phyloP scores from a whole-genome alignment of 1,139 yeast species.

The Groenewaldozyma auringiensis region DNA sequence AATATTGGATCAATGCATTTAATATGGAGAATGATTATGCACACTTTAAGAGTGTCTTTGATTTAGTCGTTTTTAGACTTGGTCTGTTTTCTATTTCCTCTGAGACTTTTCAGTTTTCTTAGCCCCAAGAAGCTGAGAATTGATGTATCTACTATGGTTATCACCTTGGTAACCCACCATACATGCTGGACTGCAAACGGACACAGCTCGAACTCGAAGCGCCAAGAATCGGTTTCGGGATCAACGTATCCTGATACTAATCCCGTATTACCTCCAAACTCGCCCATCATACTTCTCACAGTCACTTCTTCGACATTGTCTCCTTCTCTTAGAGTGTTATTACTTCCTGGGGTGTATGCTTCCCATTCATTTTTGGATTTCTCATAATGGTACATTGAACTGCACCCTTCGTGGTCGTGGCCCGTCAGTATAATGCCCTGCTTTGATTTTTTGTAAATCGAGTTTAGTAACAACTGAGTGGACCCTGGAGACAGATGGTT shows the following conservation, averaged over 20 bases:
- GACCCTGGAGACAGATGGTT: conserved; percentile 69
- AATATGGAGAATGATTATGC: too few species aligned
- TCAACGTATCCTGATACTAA: conserved; percentile 64
- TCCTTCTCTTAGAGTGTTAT: conserved; percentile 29
- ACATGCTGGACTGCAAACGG: conserved; percentile 83
- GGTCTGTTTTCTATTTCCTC: too few species aligned
- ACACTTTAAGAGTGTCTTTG: too few species aligned
- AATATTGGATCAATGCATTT: too few species aligned
- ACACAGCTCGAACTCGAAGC: conserved; percentile 64
- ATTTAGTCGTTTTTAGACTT: too few species aligned
- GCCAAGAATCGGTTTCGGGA: conserved; percentile 41
- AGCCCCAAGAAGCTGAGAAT: not conserved
- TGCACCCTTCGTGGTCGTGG: conserved; percentile 96
- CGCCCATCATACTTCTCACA: conserved; percentile 94
- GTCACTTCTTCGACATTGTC: conserved; percentile 54
- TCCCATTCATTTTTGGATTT: conserved; percentile 19
- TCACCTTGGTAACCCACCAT: conserved; percentile 85
- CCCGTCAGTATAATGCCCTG: conserved; percentile 81
- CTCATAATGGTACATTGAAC: conserved; percentile 43
- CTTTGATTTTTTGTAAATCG: conserved; percentile 44
- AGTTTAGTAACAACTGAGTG: conserved; percentile 57
- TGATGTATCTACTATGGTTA: conserved; percentile 23
- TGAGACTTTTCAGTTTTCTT: too few species aligned
- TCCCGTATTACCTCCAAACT: conserved; percentile 84
- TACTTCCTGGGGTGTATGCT: conserved; percentile 11